Evolutionary conservation across 2,329 filamentous ascomycete genomes (phyloP), one percentile per base, ranked within the genome.

Genomic region (Blastomyces silverae): DNA sequence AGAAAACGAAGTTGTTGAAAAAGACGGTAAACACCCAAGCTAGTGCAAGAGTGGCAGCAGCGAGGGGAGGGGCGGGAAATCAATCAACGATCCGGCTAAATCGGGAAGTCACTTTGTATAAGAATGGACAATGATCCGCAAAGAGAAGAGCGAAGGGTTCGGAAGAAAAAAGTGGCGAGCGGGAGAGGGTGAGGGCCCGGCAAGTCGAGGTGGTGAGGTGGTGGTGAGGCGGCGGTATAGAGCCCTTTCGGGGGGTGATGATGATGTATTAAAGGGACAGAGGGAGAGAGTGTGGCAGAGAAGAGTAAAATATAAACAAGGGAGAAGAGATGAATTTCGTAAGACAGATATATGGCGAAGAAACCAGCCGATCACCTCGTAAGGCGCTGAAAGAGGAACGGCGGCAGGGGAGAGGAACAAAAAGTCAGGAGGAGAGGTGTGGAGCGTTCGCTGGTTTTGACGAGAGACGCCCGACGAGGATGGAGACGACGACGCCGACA

Each of bases 321-420:
- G 17, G 31, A 37, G 20, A 60, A 42, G n/a, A 56, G 46, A 46
- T 44, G 34, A 60, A 55, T 44, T 25, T 42, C 37, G 52, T 22
- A 50, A 53, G 39, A 63, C 25, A 15, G 52, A 34, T 13, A 28
- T 57, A 37, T 57, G 34, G 34, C 55, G 55, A 57, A 39, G 55
- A 37, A 57, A 58, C 37, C 56, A 58, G 56, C n/a, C 56, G 56
- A 58, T 44, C 56, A 58, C 56, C 56, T 37, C 37, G 56, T 58
- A 37, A 58, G 56, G 56, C 56, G 56, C 34, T 58, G n/a, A 42
- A 42, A 17, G 37, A 42, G 37, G 20, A 56, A 37, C 15, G 17
- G 31, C 22, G n/a, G 17, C 10, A 20, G 59, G 34, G 28, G 44
- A 34, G 42, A 61, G 15, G 13, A 17, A 48, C n/a, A 25, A 58